A percentile compares a stretch with the other conserved stretches of the same genome.
Evolutionary conservation across 1,284 basidiomycete genomes (phyloP).

Genomic region (Neotropicomus parvogracilis): DNA sequence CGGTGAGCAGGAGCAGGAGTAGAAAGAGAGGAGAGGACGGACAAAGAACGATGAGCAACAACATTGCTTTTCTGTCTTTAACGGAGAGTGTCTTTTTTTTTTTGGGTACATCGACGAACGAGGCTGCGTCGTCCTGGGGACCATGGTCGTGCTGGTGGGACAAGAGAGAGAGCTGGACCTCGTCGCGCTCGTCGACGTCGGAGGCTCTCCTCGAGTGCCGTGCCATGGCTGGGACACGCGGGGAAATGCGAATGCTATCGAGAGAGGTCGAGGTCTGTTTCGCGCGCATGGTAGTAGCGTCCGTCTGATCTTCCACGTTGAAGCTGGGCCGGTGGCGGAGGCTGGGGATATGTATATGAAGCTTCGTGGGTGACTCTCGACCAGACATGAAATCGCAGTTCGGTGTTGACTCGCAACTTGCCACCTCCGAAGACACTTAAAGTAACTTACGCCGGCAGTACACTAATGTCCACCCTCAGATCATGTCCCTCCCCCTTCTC

Average conservation of each 20-base stretch:
- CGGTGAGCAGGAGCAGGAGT: constrained; percentile 22
- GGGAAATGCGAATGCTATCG: constrained; percentile 60
- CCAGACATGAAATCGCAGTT: constrained; percentile 5
- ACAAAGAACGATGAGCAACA: constrained; percentile 87
- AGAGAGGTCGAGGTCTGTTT: constrained; percentile 48
- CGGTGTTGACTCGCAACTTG: constrained; percentile 12
- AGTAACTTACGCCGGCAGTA: too few species aligned
- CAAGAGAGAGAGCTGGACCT: constrained; percentile 63
- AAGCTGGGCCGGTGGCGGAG: constrained; percentile 29
- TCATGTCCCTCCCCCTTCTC: too few species aligned
- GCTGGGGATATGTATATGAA: constrained; percentile 26
- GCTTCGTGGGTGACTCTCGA: constrained; percentile 28
- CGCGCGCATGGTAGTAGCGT: constrained; percentile 38
- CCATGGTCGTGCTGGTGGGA: constrained; percentile 51
- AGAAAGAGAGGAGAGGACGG: constrained; percentile 36
- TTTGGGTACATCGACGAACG: constrained; percentile 24
- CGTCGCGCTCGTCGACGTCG: constrained; percentile 44
- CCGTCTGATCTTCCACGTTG: constrained; percentile 34
- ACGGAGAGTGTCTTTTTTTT: constrained; percentile 53
- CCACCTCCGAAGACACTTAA: too few species aligned
- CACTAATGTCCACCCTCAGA: too few species aligned
- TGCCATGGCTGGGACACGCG: constrained; percentile 52
- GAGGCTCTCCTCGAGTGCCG: constrained; percentile 34
- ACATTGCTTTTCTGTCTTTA: constrained; percentile 84
- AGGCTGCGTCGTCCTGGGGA: constrained; percentile 36